Evolutionary conservation across 1,284 basidiomycete species (phyloP), one percentile per base, ranked within the genome.

Genomic region (Ustilago nuda): DNA sequence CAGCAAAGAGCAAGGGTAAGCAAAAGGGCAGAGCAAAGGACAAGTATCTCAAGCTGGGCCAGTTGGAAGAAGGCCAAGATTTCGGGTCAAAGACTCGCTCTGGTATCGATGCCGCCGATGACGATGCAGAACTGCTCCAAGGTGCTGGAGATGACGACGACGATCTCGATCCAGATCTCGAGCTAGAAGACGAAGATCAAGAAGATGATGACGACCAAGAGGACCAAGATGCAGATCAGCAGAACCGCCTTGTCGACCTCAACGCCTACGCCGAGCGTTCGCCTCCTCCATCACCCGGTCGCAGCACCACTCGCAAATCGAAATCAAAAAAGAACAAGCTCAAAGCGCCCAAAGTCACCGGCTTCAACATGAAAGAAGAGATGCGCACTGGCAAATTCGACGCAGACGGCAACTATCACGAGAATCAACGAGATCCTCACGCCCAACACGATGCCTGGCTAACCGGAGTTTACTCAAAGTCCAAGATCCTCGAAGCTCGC

Each of bases 281-380:
- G 33, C 79, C 80, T 13, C 78, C 81, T 8, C 65, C 72, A 0
- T 76, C 76, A 15, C 74, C 79, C 32, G 69, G 72, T 15, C 68
- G 30, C 48, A 43, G 46, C 37, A 27, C 35, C 4, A 23, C 68
- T 15, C 43, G 56, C 56, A 59, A 62, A 3, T 36, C 56, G 3
- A 65, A 55, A 35, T 56, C 58, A 11, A 57, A 55, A 15, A 65
- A 61, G 36, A 30, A 12, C 17, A 60, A 72, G 32, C 7, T 55
- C 23, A 72, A 76, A 56, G 30, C 96, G 97, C 95, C 97, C 86
- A 93, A 95, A 82, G 86, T 98, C 13, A 95, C 94, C 8, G 92
- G 93, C 36, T 99, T 99, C 90, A 98, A 99, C 87, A 98, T 99
- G 97, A 93, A 95, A 78, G 92, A 93, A 78, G 97, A 99, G 89